Conservation (phyloP, 2,329 filamentous ascomycete species). For the Bertia moriformis region DNA sequence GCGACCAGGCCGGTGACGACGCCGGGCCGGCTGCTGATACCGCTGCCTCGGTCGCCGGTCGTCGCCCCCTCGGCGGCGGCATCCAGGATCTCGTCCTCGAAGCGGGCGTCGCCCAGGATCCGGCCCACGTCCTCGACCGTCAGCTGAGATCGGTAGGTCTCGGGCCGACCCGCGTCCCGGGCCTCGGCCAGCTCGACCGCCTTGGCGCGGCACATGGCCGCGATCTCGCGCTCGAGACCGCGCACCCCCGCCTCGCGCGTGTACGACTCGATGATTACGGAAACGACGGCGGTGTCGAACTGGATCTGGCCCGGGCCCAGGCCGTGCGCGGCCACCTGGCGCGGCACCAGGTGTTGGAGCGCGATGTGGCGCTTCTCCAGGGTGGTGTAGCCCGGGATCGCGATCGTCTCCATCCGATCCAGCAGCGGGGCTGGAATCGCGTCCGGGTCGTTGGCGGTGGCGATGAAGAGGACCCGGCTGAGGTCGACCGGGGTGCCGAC, state of each 20-base stretch:
- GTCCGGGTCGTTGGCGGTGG: slow-evolving; percentile 86
- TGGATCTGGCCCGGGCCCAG: slow-evolving; percentile 60
- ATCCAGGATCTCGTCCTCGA: slow-evolving; percentile 89
- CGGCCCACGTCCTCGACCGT: slow-evolving; percentile 70
- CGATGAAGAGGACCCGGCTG: slow-evolving; percentile 93
- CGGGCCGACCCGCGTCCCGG: slow-evolving; percentile 55
- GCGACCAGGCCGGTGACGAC: slow-evolving; percentile 93
- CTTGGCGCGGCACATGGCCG: slow-evolving; percentile 83
- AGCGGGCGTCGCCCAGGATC: slow-evolving; percentile 84
- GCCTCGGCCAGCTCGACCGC: slow-evolving; percentile 90
- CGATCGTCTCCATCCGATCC: slow-evolving; percentile 93
- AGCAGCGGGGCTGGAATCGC: slow-evolving; percentile 88
- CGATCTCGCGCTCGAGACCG: slow-evolving; percentile 89
- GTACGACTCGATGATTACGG: slow-evolving; percentile 91
- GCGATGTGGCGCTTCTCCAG: slow-evolving; percentile 97
- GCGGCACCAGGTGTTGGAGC: slow-evolving; percentile 81
- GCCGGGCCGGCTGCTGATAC: slow-evolving; percentile 65
- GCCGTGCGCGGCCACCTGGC: slow-evolving; percentile 85
- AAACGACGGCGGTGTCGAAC: slow-evolving; percentile 70
- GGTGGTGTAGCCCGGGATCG: slow-evolving; percentile 86
- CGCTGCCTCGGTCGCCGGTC: not conserved
- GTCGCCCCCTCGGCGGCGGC: not conserved
- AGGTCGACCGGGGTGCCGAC: slow-evolving; percentile 89
- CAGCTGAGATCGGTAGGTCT: slow-evolving; percentile 60
- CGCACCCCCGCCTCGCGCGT: slow-evolving; percentile 92